Conservation (phyloP, 306 rosid genomes). For the Gynostemma pentaphyllum region DNA sequence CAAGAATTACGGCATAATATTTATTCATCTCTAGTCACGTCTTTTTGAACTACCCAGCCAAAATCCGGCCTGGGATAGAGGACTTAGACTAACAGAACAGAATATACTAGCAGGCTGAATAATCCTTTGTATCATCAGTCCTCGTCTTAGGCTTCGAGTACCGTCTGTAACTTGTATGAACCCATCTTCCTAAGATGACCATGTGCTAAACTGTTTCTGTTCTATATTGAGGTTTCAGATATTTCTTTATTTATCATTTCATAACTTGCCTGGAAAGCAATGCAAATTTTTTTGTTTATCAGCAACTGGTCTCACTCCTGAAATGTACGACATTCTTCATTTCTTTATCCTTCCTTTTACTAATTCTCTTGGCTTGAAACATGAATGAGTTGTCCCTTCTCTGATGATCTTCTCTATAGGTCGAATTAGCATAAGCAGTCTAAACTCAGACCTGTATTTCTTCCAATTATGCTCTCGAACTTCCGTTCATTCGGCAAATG, state of each 20-base stretch:
- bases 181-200: not conserved
- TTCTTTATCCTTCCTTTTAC: conserved; percentile 1
- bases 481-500: too few relatives aligned
- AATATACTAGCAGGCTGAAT: not conserved
- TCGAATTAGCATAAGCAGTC: not conserved
- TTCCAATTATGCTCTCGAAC: too few relatives aligned
- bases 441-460: not conserved
- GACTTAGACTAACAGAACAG: not conserved
- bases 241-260: not conserved
- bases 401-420: conserved; percentile 3
- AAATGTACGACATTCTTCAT: not conserved
- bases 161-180: not conserved
- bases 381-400: conserved; percentile 6
- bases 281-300: conserved; percentile 3
- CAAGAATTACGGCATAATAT: conserved; percentile 73
- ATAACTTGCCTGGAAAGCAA: not conserved
- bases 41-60: not conserved
- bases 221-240: not conserved
- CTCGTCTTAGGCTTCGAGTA: not conserved
- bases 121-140: not conserved
- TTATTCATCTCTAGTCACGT: conserved; percentile 10
- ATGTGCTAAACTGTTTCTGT: not conserved
- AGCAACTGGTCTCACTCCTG: not conserved
- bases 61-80: not conserved
- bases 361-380: not conserved